These are phyloP conservation scores for Cyberlindnera lachancei DNA, from an alignment of 805 yeast genomes.

Conservation along the genomic window DNA sequence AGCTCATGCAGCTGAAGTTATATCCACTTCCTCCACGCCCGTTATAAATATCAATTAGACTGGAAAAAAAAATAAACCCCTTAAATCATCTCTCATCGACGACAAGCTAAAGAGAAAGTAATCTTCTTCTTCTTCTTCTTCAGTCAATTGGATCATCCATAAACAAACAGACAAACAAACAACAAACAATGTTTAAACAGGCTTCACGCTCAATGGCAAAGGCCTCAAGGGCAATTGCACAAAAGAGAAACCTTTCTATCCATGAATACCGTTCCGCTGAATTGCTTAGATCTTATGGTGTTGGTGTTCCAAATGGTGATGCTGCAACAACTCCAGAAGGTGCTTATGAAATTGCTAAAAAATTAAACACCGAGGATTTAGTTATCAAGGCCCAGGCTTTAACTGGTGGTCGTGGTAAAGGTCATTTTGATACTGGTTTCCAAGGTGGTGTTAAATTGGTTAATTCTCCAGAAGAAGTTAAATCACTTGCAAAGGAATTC, in stretches of 20 bases:
- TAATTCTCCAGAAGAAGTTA: slow-evolving; percentile 78
- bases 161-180: too few species aligned
- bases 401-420: slow-evolving; percentile 99
- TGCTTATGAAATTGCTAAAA: slow-evolving; percentile 76
- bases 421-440: slow-evolving; percentile 91
- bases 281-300: slow-evolving; percentile 69
- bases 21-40: too few species aligned
- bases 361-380: slow-evolving; percentile 68
- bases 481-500: slow-evolving; percentile 82
- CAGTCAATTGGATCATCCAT: too few species aligned
- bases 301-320: slow-evolving; percentile 85
- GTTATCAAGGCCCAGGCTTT: slow-evolving; percentile 98
- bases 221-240: slow-evolving; percentile 15
- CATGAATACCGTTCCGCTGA: slow-evolving; percentile 96
- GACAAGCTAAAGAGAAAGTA: too few species aligned
- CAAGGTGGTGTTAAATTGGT: slow-evolving; percentile 95
- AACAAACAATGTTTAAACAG: slow-evolving; percentile 10
- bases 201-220: slow-evolving; percentile 10
- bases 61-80: too few species aligned
- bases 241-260: slow-evolving; percentile 71
- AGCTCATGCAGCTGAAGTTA: too few species aligned
- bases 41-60: too few species aligned
- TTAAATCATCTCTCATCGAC: too few species aligned
- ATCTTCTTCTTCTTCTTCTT: too few species aligned
- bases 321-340: slow-evolving; percentile 88